A percentile compares a stretch with the other conserved stretches of the same genome.
Evolutionary conservation across 2,329 filamentous ascomycete genomes (phyloP).

Genomic region (Trichoderma sp.): DNA sequence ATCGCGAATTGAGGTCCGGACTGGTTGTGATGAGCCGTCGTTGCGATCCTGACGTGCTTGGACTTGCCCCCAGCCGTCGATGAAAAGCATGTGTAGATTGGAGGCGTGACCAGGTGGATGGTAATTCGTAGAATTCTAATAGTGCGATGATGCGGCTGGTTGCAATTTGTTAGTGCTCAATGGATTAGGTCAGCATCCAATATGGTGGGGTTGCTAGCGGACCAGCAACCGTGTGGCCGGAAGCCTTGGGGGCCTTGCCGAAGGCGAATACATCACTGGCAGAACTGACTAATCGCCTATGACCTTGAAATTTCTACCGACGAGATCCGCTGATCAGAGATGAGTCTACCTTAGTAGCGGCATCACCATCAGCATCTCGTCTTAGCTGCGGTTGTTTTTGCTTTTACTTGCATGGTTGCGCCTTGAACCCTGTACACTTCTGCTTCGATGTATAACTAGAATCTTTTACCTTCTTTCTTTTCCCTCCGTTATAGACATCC

Average conservation of each 20-base stretch:
- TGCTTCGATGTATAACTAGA: slow-evolving; percentile 14
- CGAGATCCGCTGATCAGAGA: background rate
- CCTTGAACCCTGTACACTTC: background rate
- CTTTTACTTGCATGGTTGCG: background rate
- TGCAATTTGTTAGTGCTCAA: slow-evolving; percentile 21
- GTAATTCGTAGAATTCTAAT: slow-evolving; percentile 19
- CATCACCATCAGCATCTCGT: background rate
- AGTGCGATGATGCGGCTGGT: slow-evolving; percentile 18
- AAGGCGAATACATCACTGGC: background rate
- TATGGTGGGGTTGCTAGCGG: slow-evolving; percentile 18
- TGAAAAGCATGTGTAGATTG: slow-evolving; percentile 10
- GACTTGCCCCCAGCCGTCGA: slow-evolving; percentile 1
- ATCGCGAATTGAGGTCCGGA: slow-evolving; percentile 9
- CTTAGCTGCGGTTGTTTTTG: background rate
- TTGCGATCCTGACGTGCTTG: slow-evolving; percentile 9
- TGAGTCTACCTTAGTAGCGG: background rate
- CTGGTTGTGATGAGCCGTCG: slow-evolving; percentile 4
- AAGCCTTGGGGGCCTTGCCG: slow-evolving; percentile 1
- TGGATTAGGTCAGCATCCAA: slow-evolving; percentile 14
- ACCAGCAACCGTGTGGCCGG: slow-evolving; percentile 11
- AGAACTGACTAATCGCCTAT: slow-evolving; percentile 5
- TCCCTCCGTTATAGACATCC: background rate
- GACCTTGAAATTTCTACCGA: slow-evolving; percentile 9
- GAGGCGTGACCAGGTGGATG: slow-evolving; percentile 18
- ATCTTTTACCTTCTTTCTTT: background rate